Evolutionary conservation across 2,329 filamentous ascomycete genomes (phyloP), one percentile per base, ranked within the genome.

Genomic region (Nemania serpens): DNA sequence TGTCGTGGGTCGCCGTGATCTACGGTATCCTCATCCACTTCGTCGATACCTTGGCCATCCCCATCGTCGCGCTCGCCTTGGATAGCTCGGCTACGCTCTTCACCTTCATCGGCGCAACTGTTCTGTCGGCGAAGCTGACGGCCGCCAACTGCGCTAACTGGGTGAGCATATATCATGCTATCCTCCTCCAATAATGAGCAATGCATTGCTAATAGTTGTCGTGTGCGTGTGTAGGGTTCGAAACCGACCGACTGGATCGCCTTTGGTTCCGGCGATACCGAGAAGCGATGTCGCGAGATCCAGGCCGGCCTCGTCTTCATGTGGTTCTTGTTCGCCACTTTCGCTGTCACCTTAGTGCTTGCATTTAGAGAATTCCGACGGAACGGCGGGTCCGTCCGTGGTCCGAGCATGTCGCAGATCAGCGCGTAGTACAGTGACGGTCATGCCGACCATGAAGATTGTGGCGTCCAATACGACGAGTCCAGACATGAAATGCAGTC

Each of bases 261-360:
- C 25, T 89, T 82, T 73, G 88, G 88, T 59, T 87, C 86, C 47
- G 62, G 66, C 63, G 73, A 88, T 75, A 79, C 82, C 61, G 75
- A 80, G 73, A 86, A 88, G 78, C 84, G 89, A 66, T 93, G 91
- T 78, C 87, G 85, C 64, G 86, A 91, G 77, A 84, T 91, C 15
- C 90, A 93, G 78, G 90, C 90, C 39, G 84, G 84, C 64, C 86
- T 84, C 36, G 89, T 85, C 39, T 94, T 94, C 78, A 82, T 91
- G 77, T 94, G 89, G 89, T 93, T 93, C 77, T 83, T 91, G 50
- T 91, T 88, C 74, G 82, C 78, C 41, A 80, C 83, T 25, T 90
- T 88, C 70, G 77, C 79, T 29, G 86, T 79, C 3, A 81, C 82
- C 42, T 73, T 87, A 46, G 78, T 85, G 71, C 81, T 90, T 64